Conservation (phyloP, 1,139 yeast species). For the Candida tropicalis region DNA sequence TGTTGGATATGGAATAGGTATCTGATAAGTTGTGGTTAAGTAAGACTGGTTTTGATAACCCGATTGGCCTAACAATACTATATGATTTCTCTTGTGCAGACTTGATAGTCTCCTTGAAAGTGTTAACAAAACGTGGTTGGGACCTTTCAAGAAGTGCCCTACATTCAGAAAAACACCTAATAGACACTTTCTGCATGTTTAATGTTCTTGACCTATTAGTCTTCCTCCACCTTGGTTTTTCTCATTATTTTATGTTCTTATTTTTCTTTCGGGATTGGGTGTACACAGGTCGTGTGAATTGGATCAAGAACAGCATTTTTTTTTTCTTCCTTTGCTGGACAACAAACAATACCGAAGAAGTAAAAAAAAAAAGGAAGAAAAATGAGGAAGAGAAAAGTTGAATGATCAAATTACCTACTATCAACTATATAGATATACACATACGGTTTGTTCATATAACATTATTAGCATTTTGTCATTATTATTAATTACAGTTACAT, state of each 20-base stretch:
- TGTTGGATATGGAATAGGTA: conserved; percentile 24
- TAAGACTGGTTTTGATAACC: conserved; percentile 36
- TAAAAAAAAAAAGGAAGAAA: background rate
- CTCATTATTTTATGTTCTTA: background rate
- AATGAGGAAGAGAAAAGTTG: background rate
- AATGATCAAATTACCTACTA: background rate
- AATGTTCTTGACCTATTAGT: background rate
- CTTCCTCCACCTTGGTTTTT: background rate
- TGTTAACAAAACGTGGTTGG: conserved; percentile 26
- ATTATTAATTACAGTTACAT: no score
- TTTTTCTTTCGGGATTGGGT: background rate
- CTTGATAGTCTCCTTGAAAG: conserved; percentile 30
- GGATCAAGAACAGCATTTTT: background rate
- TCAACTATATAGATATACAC: background rate
- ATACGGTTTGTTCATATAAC: no score
- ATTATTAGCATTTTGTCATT: no score
- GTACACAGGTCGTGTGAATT: conserved; percentile 1
- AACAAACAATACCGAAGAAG: no score
- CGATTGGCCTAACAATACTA: conserved; percentile 42
- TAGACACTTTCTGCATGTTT: background rate
- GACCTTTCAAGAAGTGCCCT: conserved; percentile 18
- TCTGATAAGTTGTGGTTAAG: conserved; percentile 27
- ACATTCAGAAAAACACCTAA: conserved; percentile 7
- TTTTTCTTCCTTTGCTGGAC: background rate
- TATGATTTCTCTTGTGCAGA: conserved; percentile 32